Conservation (phyloP, 495 filamentous ascomycete genomes). For the Delitschia confertaspora region DNA sequence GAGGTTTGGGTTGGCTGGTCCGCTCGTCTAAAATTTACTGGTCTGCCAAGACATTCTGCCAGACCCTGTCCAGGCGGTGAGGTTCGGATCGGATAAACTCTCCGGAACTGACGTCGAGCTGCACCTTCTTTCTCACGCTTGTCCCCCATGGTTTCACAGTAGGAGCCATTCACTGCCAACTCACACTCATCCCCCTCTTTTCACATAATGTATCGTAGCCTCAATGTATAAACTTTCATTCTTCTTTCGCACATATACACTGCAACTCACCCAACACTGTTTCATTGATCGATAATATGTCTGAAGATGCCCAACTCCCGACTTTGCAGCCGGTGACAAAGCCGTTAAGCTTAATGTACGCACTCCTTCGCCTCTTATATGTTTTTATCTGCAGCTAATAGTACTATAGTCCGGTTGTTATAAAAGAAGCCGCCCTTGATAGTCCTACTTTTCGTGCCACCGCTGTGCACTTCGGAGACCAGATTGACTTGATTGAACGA, state of each 20-base stretch:
- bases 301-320: constrained; percentile 15
- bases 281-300: constrained; percentile 13
- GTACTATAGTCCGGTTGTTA: constrained; percentile 60
- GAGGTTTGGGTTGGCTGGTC: no score
- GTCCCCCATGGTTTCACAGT: no score
- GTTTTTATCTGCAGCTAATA: neutral
- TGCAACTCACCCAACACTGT: no score
- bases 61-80: no score
- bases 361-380: neutral
- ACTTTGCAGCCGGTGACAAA: constrained; percentile 18
- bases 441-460: constrained; percentile 90
- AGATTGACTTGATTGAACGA: constrained; percentile 82
- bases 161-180: neutral
- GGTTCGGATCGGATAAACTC: no score
- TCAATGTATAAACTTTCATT: constrained; percentile 6
- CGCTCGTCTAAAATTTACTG: no score
- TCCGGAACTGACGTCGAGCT: no score
- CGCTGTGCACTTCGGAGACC: constrained; percentile 79
- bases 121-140: no score
- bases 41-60: no score
- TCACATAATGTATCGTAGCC: constrained; percentile 10
- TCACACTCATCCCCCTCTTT: neutral
- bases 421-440: constrained; percentile 93
- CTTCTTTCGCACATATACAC: constrained; percentile 2
- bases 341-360: constrained; percentile 29